These are phyloP conservation scores for Aspergillus transmontanensis DNA, from an alignment of 2,329 filamentous ascomycete genomes.

Conservation along the genomic window DNA sequence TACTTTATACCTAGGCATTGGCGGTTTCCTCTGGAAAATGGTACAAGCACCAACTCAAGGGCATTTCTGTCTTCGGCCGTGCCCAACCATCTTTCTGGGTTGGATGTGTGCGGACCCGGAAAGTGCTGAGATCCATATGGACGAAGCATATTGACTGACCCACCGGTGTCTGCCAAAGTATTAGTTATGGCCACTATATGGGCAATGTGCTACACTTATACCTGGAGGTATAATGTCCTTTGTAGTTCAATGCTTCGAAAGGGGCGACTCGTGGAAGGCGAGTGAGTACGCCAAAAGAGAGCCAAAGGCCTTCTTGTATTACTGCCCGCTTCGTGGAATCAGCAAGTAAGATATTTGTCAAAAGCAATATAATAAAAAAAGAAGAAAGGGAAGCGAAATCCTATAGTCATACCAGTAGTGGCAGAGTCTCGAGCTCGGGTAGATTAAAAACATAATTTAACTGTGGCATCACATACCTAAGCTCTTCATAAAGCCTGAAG, in stretches of 20 bases:
- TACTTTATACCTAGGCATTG: background rate
- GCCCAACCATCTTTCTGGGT: background rate
- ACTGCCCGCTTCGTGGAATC: conserved; percentile 1
- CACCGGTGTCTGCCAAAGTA: background rate
- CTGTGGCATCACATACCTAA: background rate
- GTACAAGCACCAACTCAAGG: background rate
- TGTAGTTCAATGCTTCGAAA: background rate
- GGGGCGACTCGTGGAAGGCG: background rate
- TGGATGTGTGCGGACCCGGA: background rate
- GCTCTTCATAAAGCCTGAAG: conserved; percentile 1
- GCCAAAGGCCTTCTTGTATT: conserved; percentile 3
- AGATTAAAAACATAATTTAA: background rate
- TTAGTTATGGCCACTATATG: background rate
- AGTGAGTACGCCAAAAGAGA: conserved; percentile 4
- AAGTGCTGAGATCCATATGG: background rate
- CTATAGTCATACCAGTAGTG: background rate
- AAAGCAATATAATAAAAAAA: background rate
- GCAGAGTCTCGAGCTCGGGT: background rate
- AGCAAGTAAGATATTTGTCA: background rate
- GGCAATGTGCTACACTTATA: background rate
- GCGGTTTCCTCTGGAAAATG: background rate
- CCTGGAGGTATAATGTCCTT: background rate
- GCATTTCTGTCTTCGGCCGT: background rate
- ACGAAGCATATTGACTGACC: background rate
- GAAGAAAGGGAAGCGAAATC: background rate